A percentile compares a stretch with the other conserved stretches of the same genome.
Evolutionary conservation across 164 flowering plant species (phyloP).

Genomic region (Saururus chinensis): DNA sequence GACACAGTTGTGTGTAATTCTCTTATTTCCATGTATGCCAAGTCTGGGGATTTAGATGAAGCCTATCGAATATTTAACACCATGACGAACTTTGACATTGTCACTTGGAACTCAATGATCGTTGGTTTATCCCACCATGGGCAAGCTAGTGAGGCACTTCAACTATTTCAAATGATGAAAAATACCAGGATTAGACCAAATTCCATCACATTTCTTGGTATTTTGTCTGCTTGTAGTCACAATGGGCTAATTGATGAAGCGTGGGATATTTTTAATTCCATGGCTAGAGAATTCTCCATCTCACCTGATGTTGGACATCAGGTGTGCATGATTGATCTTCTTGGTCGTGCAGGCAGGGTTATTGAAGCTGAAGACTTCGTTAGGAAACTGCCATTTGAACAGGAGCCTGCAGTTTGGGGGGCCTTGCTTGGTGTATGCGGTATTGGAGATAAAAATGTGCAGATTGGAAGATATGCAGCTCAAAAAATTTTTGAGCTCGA

Average conservation of each 20-base stretch:
- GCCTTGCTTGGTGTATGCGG: constrained; percentile 46
- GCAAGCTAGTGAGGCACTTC: constrained; percentile 20
- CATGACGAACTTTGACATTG: constrained; percentile 28
- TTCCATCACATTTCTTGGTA: constrained; percentile 33
- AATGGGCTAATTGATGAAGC: constrained; percentile 25
- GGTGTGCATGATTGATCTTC: constrained; percentile 30
- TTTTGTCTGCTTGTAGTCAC: constrained; percentile 40
- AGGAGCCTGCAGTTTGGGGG: constrained; percentile 39
- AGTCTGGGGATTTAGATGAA: constrained; percentile 38
- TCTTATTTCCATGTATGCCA: constrained; percentile 50
- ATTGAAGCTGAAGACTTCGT: constrained; percentile 36
- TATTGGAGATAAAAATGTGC: constrained; percentile 14
- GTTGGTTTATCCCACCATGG: constrained; percentile 43
- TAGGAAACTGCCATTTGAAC: constrained; percentile 24
- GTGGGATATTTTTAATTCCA: constrained; percentile 24
- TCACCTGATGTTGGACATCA: constrained; percentile 30
- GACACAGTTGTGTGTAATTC: constrained; percentile 37
- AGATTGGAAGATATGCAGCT: constrained; percentile 28
- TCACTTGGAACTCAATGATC: constrained; percentile 70
- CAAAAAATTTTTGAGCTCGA: constrained; percentile 33
- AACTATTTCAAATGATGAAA: constrained; percentile 26
- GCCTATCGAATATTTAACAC: constrained; percentile 26
- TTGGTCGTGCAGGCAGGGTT: constrained; percentile 40
- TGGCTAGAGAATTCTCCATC: constrained; percentile 18
- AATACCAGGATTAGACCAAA: constrained; percentile 22